phyloP scores from a whole-genome alignment of 2,329 filamentous ascomycete genomes.

The Grosmannia clavigera region DNA sequence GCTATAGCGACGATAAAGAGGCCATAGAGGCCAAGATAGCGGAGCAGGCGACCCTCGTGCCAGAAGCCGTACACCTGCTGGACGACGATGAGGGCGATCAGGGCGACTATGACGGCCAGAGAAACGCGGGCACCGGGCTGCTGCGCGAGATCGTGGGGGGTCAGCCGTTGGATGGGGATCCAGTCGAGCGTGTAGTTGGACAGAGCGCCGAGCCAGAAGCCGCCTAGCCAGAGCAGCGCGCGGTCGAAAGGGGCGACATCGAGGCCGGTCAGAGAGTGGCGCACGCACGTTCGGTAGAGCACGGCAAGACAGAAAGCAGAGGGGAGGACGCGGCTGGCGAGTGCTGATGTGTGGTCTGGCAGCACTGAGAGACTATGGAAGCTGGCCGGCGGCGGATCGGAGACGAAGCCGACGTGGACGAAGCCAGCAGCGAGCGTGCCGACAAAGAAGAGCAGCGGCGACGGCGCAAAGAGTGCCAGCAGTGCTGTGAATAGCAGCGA shows the following conservation, averaged over 20 bases:
- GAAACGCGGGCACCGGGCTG: slow-evolving; percentile 84
- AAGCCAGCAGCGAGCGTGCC: slow-evolving; percentile 72
- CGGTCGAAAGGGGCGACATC: slow-evolving; percentile 81
- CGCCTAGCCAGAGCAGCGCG: slow-evolving; percentile 78
- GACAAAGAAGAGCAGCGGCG: slow-evolving; percentile 72
- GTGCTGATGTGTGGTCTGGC: slow-evolving; percentile 52
- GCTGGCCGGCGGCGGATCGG: slow-evolving; percentile 64
- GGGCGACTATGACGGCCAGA: slow-evolving; percentile 61
- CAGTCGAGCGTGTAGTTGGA: slow-evolving; percentile 93
- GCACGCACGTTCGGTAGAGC: slow-evolving; percentile 69
- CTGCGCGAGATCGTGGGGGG: slow-evolving; percentile 72
- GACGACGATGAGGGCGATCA: slow-evolving; percentile 54
- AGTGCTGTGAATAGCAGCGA: slow-evolving; percentile 68
- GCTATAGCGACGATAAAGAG: slow-evolving; percentile 56
- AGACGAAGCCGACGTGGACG: slow-evolving; percentile 83
- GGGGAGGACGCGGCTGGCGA: slow-evolving; percentile 73
- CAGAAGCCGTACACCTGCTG: slow-evolving; percentile 79
- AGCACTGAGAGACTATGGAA: slow-evolving; percentile 40
- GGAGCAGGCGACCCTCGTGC: slow-evolving; percentile 66
- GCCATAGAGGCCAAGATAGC: slow-evolving; percentile 66
- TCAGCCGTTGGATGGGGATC: slow-evolving; percentile 90
- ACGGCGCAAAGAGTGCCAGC: slow-evolving; percentile 70
- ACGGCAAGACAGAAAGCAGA: slow-evolving; percentile 81
- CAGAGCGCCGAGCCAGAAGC: slow-evolving; percentile 83
- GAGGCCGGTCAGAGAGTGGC: slow-evolving; percentile 50